These are phyloP conservation scores for Oxytropis ochrocephala DNA, from an alignment of 306 rosid species.

Conservation along the genomic window DNA sequence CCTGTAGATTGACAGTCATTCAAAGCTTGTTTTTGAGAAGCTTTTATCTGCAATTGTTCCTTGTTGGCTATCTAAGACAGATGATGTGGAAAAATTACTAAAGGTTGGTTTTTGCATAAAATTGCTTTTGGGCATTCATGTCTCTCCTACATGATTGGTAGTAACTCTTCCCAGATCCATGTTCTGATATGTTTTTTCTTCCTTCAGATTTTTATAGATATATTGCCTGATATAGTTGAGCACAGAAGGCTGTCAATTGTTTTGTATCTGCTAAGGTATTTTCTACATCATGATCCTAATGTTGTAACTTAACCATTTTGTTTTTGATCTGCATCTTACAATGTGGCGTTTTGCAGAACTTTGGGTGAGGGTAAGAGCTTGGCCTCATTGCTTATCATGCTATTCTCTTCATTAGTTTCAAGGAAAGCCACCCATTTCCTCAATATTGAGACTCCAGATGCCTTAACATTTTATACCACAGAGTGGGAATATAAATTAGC, in stretches of 20 bases:
- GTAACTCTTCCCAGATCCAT: slow-evolving; percentile 5
- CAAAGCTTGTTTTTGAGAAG: slow-evolving; percentile 74
- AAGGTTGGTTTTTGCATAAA: slow-evolving; percentile 44
- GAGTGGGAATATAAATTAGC: slow-evolving; percentile 87
- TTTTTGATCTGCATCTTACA: slow-evolving; percentile 16
- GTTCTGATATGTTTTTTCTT: slow-evolving; percentile 21
- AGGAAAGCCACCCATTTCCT: slow-evolving; percentile 40
- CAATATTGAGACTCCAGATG: slow-evolving; percentile 29
- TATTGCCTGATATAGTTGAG: slow-evolving; percentile 72
- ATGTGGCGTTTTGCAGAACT: slow-evolving; percentile 46
- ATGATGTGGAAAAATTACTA: slow-evolving; percentile 54
- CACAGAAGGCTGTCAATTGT: slow-evolving; percentile 65
- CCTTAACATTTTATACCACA: slow-evolving; percentile 28
- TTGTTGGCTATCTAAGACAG: slow-evolving; percentile 75
- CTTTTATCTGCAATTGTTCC: slow-evolving; percentile 80
- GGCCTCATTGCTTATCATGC: slow-evolving; percentile 66
- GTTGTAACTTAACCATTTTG: neutral
- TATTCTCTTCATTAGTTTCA: slow-evolving; percentile 65
- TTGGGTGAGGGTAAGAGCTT: slow-evolving; percentile 74
- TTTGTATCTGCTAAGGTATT: slow-evolving; percentile 62
- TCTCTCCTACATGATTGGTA: neutral
- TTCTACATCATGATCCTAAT: neutral
- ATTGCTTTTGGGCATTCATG: neutral
- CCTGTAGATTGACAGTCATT: slow-evolving; percentile 68
- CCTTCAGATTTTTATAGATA: slow-evolving; percentile 56